Base-by-base conservation (phyloP, 2,329 filamentous ascomycete genomes). In the Sclerotinia sclerotiorum region DNA sequence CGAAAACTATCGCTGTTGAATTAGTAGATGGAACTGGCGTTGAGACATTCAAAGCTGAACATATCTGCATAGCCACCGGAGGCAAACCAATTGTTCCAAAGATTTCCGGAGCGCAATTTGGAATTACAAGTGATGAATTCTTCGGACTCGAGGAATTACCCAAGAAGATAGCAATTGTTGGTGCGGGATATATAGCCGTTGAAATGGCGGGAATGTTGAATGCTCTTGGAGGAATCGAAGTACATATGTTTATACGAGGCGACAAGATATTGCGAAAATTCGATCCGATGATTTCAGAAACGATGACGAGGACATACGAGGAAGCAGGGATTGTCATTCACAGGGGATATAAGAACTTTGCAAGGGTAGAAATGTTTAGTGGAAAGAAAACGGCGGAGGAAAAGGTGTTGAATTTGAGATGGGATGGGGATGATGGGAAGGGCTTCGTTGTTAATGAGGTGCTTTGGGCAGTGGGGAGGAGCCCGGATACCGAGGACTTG, bases 241-340 rank as follows among this genome's bases (percentile, higher is more conserved):
- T 81, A 3, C 81, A 84, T 75, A 78, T 84, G 79, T 83, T 83
- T 73, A 82, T 84, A 71, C 80, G 82, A 17, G 80, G 80, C 11
- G 76, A 83, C 52, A 80, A 75, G 17, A 82, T 84, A 70, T 74
- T 84, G 71, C 78, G 83, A 70, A 83, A 81, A 70, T 84, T 84
- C 72, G 82, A 84, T 74, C 82, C 82, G 0, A 84, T 84, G 82
- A 76, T 84, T 63, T 82, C 83, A 73, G 77, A 83, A 63, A 84
- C 82, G 17, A 80, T 84, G 79, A 84, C 82, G 17, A 79, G 81
- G 67, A 79, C 81, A 52, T 85, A 85, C 70, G 83, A 83, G 72
- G 80, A 81, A 49, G 75, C 78, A 4, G 83, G 83, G 17, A 78
- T 85, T 32, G 78, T 80, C 48, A 76, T 85, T 24, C 82, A 84